Evolutionary conservation across 768 basidiomycete species (phyloP).

Genomic region (Baorangia bicolor): DNA sequence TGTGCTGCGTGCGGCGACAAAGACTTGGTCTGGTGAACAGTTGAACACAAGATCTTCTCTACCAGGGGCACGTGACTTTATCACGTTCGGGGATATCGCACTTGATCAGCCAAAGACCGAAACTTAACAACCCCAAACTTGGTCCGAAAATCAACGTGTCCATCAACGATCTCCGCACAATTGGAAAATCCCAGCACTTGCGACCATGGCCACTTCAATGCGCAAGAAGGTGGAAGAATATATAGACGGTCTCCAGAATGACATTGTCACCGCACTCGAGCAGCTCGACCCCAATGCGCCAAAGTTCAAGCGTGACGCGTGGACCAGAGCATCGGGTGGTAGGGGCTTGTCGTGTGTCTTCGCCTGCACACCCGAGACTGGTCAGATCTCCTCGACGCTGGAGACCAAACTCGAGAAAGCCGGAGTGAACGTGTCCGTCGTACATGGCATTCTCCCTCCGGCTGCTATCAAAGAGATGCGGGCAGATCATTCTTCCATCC

Average conservation of each 20-base stretch:
- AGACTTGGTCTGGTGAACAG: neutral
- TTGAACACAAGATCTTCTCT: constrained; percentile 2
- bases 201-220: constrained; percentile 45
- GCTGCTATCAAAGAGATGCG: constrained; percentile 93
- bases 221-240: constrained; percentile 75
- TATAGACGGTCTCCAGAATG: constrained; percentile 71
- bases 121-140: neutral
- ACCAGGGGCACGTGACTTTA: constrained; percentile 26
- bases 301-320: constrained; percentile 77
- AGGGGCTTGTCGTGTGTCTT: constrained; percentile 84
- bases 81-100: neutral
- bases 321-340: constrained; percentile 68
- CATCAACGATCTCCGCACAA: neutral
- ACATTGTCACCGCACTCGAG: constrained; percentile 78
- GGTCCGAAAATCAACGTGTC: neutral
- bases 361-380: constrained; percentile 40
- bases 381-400: constrained; percentile 33
- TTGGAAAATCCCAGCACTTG: no score
- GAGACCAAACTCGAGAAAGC: constrained; percentile 84
- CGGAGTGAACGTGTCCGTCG: constrained; percentile 92
- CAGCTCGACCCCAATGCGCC: constrained; percentile 69
- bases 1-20: neutral
- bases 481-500: constrained; percentile 80
- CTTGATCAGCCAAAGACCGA: neutral
- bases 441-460: constrained; percentile 85